Evolutionary conservation across 2,329 filamentous ascomycete species (phyloP), one percentile per base, ranked within the genome.

Genomic region (Phialocephala subalpina): DNA sequence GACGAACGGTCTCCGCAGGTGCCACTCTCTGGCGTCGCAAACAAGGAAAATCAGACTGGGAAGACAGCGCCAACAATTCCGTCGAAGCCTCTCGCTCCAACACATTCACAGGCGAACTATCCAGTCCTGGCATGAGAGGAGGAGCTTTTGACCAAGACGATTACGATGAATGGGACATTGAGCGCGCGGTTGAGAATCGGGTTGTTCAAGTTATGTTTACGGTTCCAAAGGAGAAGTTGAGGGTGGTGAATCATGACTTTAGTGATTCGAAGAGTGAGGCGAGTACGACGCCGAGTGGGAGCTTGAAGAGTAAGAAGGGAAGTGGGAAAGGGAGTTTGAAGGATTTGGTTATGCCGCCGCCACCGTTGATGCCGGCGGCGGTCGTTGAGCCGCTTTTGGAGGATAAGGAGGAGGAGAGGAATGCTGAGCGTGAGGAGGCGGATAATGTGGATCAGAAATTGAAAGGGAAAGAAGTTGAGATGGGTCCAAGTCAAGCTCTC

Each of bases 151-250:
- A 76, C 35, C 77, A 78, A 56, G 71, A 73, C 35, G 75, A 72
- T 56, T 74, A 75, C 40, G 80, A 81, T 36, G 90, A 93, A 62
- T 92, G 91, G 91, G 92, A 94, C 72, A 87, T 94, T 45, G 92
- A 94, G 76, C 83, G 85, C 63, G 91, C 91, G 2, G 86, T 91
- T 1, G 89, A 93, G 79, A 86, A 86, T 65, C 81, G 91, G 25
- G 82, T 92, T 9, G 91, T 94, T 67, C 92, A 94, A 78, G 87
- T 93, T 75, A 96, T 97, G 87, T 98, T 97, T 78, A 97, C 95
- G 0, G 93, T 97, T 67, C 95, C 96, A 2, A 93, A 91, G 77
- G 91, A 95, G 78, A 88, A 89, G 72, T 80, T 98, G 69, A 83
- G 95, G 29, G 94, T 98, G n/a, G 95, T 97, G 22, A 98, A 98